Evolutionary conservation across 805 yeast species (phyloP).

Genomic region (Myxozyma neotropica): DNA sequence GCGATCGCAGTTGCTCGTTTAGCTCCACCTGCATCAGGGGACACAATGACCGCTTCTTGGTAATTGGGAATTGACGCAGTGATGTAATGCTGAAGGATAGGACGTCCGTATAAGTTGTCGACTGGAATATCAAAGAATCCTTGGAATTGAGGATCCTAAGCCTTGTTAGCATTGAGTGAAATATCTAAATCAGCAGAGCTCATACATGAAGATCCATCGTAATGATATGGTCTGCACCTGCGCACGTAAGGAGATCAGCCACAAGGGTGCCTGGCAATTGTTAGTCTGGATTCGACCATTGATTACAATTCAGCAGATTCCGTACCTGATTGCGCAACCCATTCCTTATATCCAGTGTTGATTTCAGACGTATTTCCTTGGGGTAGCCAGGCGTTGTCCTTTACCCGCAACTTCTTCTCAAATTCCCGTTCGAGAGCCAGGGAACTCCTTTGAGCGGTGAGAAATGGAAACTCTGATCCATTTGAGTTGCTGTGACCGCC

Average conservation of each 20-base stretch:
- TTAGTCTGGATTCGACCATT: neutral
- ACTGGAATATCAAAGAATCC: constrained; percentile 97
- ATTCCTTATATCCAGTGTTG: constrained; percentile 78
- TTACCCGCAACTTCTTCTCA: constrained; percentile 12
- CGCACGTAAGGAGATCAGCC: constrained; percentile 81
- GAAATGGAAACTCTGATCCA: constrained; percentile 19
- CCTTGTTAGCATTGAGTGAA: neutral
- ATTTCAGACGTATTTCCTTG: constrained; percentile 31
- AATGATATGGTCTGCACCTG: constrained; percentile 95
- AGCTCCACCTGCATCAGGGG: constrained; percentile 99
- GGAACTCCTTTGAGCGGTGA: neutral
- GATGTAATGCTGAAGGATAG: constrained; percentile 83
- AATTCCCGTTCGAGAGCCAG: constrained; percentile 24
- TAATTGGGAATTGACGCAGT: constrained; percentile 74
- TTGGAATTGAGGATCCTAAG: constrained; percentile 91
- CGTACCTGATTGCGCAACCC: constrained; percentile 86
- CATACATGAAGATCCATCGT: constrained; percentile 87
- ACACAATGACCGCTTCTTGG: constrained; percentile 83
- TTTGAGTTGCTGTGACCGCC: neutral
- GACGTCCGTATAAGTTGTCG: constrained; percentile 88
- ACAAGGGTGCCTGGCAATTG: constrained; percentile 61
- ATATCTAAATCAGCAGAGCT: neutral
- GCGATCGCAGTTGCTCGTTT: constrained; percentile 95
- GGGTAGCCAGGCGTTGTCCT: constrained; percentile 21
- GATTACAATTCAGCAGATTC: too few species aligned